A percentile compares a stretch with the other conserved stretches of the same genome.
phyloP scores from a whole-genome alignment of 2,329 filamentous ascomycete genomes.

The Blastomyces silverae region DNA sequence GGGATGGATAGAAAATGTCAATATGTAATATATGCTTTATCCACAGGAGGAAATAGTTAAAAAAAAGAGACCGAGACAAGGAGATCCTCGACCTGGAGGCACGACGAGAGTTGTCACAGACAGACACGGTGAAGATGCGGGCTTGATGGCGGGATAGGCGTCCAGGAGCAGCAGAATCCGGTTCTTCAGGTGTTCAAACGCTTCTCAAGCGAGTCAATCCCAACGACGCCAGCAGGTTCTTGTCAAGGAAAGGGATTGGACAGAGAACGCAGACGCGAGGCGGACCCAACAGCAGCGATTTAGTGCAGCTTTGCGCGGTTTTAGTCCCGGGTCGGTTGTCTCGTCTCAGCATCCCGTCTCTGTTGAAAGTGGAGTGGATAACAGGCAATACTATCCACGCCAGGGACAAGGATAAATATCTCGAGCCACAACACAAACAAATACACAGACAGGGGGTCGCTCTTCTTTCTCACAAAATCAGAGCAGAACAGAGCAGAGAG shows the following conservation, averaged over 20 bases:
- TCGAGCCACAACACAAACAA: not conserved
- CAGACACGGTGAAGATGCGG: not conserved
- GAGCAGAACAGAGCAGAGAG: no score
- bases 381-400: not conserved
- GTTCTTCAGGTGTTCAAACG: not conserved
- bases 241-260: not conserved
- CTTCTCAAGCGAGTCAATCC: not conserved
- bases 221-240: not conserved
- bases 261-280: not conserved
- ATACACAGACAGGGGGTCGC: not conserved
- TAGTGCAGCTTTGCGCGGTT: conserved; percentile 1
- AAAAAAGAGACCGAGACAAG: no score
- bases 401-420: not conserved
- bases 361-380: conserved; percentile 4
- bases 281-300: not conserved
- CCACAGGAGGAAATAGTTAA: not conserved
- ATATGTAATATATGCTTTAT: not conserved
- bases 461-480: not conserved
- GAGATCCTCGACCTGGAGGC: conserved; percentile 4
- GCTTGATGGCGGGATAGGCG: no score
- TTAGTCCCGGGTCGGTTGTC: not conserved
- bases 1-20: not conserved
- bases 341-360: not conserved
- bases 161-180: not conserved
- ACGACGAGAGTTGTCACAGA: not conserved